A percentile compares a stretch with the other conserved stretches of the same genome.
Evolutionary conservation across 257 asterid genomes (phyloP).

Genomic region (Lithospermum erythrorhizon): DNA sequence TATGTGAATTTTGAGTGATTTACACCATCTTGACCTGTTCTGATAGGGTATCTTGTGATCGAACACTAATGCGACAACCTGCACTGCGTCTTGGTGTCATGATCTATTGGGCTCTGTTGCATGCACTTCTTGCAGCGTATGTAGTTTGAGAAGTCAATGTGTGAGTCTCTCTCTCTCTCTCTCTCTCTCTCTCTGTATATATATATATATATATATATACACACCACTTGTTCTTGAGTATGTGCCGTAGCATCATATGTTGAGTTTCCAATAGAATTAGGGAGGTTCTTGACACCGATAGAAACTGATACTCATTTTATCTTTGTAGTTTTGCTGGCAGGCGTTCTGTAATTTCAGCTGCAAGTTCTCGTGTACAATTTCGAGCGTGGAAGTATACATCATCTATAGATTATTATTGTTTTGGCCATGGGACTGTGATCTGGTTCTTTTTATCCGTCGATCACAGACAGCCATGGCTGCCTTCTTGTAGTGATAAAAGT

Average conservation of each 20-base stretch:
- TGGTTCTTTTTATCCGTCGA: slow-evolving; percentile 20
- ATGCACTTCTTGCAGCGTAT: slow-evolving; percentile 66
- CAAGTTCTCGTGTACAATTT: neutral
- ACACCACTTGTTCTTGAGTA: no score
- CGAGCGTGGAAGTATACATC: neutral
- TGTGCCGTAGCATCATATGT: no score
- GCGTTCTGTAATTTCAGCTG: neutral
- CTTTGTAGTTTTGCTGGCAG: neutral
- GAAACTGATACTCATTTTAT: neutral
- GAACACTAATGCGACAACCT: slow-evolving; percentile 94
- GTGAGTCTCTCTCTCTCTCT: slow-evolving; percentile 11
- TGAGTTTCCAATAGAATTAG: no score
- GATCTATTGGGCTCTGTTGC: slow-evolving; percentile 81
- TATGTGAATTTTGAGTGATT: neutral
- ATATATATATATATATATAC: neutral
- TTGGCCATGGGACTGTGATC: slow-evolving; percentile 2
- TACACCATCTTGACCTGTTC: slow-evolving; percentile 10
- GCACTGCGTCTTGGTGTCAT: slow-evolving; percentile 83
- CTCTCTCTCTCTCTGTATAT: neutral
- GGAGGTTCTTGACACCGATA: no score
- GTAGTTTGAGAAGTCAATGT: slow-evolving; percentile 48
- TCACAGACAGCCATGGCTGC: slow-evolving; percentile 36
- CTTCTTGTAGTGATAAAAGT: slow-evolving; percentile 1
- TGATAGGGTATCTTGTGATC: slow-evolving; percentile 90
- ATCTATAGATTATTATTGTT: neutral